Conservation (phyloP, 257 asterid species). For the Rhazya stricta region DNA sequence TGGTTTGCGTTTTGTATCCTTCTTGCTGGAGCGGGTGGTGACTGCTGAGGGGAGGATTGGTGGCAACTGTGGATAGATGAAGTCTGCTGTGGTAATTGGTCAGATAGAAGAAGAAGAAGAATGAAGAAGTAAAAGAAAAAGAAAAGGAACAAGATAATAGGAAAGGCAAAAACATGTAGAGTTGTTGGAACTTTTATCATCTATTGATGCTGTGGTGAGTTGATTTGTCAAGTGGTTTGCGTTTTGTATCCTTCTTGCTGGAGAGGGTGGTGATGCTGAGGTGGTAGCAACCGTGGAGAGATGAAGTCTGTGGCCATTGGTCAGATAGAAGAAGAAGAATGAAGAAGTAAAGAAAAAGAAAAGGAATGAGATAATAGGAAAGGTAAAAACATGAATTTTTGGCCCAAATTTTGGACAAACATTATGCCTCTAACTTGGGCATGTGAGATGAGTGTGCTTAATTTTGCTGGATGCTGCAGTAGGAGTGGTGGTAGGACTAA, state of each 20-base stretch:
- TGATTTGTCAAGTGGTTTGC: not conserved
- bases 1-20: not conserved
- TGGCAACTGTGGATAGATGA: not conserved
- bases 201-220: not conserved
- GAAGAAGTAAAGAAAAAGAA: not conserved
- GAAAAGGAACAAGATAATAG: not conserved
- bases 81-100: not conserved
- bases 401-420: not conserved
- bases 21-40: not conserved
- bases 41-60: not conserved
- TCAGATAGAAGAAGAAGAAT: not conserved
- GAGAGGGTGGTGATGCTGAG: not conserved
- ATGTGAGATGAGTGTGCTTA: not conserved
- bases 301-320: not conserved
- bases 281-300: not conserved
- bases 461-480: not conserved
- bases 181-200: not conserved
- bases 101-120: not conserved
- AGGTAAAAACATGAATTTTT: not conserved
- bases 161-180: not conserved
- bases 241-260: not conserved
- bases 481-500: constrained; percentile 1
- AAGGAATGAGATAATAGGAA: not conserved
- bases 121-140: not conserved
- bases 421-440: not conserved